These are phyloP conservation scores for Coelastrella sp. DNA, from an alignment of 139 green algal genomes.

Conservation along the genomic window DNA sequence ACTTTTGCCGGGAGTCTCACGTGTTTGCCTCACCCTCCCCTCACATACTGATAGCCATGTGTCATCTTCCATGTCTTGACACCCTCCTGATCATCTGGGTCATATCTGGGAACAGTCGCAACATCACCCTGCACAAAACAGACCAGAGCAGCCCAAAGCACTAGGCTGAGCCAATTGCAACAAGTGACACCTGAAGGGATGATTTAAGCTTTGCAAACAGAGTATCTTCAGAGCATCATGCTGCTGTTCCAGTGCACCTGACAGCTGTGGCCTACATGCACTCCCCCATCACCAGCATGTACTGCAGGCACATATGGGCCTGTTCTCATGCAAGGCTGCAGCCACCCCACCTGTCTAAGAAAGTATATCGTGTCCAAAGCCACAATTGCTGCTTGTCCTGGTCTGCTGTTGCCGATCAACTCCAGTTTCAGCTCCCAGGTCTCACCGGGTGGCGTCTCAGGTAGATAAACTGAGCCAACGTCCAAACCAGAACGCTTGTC, in stretches of 20 bases:
- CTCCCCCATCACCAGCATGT: neutral
- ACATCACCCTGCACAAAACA: neutral
- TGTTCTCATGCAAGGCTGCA: too few species aligned
- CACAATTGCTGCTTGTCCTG: neutral
- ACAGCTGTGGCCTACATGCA: too few species aligned
- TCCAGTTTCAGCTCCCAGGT: constrained; percentile 8
- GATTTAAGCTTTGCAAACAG: too few species aligned
- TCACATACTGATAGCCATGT: neutral
- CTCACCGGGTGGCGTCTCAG: neutral
- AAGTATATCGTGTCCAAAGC: constrained; percentile 7
- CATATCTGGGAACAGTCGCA: constrained; percentile 6
- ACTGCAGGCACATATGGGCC: too few species aligned
- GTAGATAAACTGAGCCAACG: neutral
- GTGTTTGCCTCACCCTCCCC: neutral
- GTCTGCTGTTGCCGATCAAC: neutral
- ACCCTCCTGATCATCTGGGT: neutral
- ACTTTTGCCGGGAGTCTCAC: too few species aligned
- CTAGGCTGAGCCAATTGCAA: too few species aligned
- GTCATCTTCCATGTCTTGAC: constrained; percentile 23
- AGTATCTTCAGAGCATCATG: too few species aligned
- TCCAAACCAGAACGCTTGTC: neutral
- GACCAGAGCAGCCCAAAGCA: neutral
- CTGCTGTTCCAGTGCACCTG: too few species aligned
- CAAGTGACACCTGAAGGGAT: too few species aligned
- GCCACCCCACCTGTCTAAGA: neutral